phyloP scores from a whole-genome alignment of 2,329 filamentous ascomycete genomes.

The Botrytis squamosa region DNA sequence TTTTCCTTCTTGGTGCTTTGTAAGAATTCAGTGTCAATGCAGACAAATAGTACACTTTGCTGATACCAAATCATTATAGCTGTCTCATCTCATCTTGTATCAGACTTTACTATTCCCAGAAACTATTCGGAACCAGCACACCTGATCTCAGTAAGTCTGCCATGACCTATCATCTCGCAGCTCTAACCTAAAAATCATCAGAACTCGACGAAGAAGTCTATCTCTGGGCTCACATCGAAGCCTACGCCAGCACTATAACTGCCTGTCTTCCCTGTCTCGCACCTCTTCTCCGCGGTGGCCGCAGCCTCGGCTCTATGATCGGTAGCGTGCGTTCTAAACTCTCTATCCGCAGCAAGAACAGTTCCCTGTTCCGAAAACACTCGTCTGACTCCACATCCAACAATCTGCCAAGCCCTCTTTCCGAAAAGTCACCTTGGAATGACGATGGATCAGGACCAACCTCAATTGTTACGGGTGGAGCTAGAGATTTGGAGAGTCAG shows the following conservation, averaged over 20 bases:
- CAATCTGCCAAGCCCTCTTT: not conserved
- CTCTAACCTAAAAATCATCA: not conserved
- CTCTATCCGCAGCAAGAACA: constrained; percentile 7
- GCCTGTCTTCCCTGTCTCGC: constrained; percentile 14
- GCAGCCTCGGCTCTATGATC: constrained; percentile 11
- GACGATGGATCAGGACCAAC: not conserved
- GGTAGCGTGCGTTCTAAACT: constrained; percentile 9
- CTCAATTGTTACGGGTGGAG: not conserved
- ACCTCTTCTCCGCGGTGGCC: constrained; percentile 2
- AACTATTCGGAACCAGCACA: constrained; percentile 14
- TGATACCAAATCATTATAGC: not conserved
- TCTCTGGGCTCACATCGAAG: constrained; percentile 17
- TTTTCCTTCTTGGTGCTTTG: constrained; percentile 19
- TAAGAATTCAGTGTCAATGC: not conserved
- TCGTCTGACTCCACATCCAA: constrained; percentile 4
- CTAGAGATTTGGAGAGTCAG: constrained; percentile 6
- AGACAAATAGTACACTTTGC: not conserved
- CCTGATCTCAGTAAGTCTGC: constrained; percentile 7
- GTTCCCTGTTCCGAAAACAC: not conserved
- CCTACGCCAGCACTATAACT: constrained; percentile 4
- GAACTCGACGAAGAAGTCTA: constrained; percentile 11
- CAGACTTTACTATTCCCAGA: constrained; percentile 11
- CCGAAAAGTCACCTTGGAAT: constrained; percentile 7
- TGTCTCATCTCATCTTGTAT: constrained; percentile 16
- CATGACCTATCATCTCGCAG: not conserved